Conservation (phyloP, 2,329 filamentous ascomycete genomes). For the Chalaropsis ovoidea region DNA sequence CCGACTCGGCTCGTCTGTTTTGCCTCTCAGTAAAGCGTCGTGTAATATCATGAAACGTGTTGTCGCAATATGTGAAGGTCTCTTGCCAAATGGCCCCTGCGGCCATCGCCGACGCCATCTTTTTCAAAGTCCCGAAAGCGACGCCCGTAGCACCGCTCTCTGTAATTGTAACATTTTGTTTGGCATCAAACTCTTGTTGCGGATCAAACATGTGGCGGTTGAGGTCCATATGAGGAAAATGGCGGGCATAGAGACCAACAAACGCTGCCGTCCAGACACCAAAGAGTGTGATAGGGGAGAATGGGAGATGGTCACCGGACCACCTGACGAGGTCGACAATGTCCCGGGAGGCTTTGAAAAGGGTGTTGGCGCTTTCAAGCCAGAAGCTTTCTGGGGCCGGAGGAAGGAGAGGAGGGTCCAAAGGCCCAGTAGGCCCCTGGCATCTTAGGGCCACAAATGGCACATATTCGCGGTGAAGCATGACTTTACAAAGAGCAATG, state of each 20-base stretch:
- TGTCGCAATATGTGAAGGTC: conserved; percentile 45
- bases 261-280: conserved; percentile 58
- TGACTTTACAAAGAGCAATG: conserved; percentile 54
- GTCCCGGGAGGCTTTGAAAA: conserved; percentile 53
- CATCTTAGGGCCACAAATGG: conserved; percentile 35
- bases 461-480: conserved; percentile 33
- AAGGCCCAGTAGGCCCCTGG: conserved; percentile 41
- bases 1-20: conserved; percentile 23
- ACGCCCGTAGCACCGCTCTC: conserved; percentile 38
- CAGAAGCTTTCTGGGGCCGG: conserved; percentile 42
- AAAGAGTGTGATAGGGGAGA: conserved; percentile 59
- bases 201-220: conserved; percentile 42
- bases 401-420: conserved; percentile 36
- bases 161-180: conserved; percentile 29
- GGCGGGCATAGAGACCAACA: conserved; percentile 53
- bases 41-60: conserved; percentile 39
- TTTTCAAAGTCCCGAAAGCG: conserved; percentile 41
- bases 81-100: conserved; percentile 49
- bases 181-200: conserved; percentile 30
- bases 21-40: conserved; percentile 36
- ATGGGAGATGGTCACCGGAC: conserved; percentile 51
- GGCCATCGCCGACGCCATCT: conserved; percentile 43
- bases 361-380: conserved; percentile 50
- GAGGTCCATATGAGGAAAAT: conserved; percentile 60
- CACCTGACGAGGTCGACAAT: conserved; percentile 56